Percentiles rank a stretch among this genome's conserved stretches.
Conservation (phyloP, 805 yeast genomes). For the Nakazawaea wickerhamii region DNA sequence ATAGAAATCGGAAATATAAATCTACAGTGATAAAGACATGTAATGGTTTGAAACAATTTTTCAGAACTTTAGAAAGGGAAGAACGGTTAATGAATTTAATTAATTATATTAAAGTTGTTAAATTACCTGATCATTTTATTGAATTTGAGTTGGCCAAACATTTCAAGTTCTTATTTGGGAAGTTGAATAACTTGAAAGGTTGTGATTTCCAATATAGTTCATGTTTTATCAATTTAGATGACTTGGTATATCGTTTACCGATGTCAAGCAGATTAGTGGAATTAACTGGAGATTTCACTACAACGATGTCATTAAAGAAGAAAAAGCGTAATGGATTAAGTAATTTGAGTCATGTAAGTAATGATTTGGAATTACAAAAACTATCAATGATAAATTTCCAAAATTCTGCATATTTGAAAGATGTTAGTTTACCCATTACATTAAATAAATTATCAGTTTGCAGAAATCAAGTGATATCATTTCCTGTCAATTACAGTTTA, state of each 20-base stretch:
- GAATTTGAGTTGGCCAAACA: constrained; percentile 18
- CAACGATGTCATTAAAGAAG: constrained; percentile 9
- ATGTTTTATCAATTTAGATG: constrained; percentile 17
- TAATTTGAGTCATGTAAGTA: background rate
- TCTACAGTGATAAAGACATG: constrained; percentile 17
- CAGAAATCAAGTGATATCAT: constrained; percentile 9
- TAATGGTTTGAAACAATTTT: constrained; percentile 21
- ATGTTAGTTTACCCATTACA: constrained; percentile 4
- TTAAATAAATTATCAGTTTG: constrained; percentile 14
- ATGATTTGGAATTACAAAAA: constrained; percentile 8
- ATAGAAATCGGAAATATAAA: constrained; percentile 8
- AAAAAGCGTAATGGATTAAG: background rate
- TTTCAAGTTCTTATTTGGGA: constrained; percentile 16
- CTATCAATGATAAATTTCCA: constrained; percentile 13
- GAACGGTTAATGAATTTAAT: constrained; percentile 13
- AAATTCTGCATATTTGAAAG: constrained; percentile 5
- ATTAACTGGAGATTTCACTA: constrained; percentile 16
- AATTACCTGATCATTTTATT: constrained; percentile 21
- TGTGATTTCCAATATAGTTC: constrained; percentile 19
- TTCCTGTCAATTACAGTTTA: constrained; percentile 16
- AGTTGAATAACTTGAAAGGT: constrained; percentile 15
- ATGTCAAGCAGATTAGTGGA: constrained; percentile 6
- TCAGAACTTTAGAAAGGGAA: constrained; percentile 14
- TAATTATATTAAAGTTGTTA: constrained; percentile 18
- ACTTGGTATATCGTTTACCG: constrained; percentile 10